Base-by-base conservation (phyloP, 2,329 filamentous ascomycete species). In the Neofusicoccum cordaticola region DNA sequence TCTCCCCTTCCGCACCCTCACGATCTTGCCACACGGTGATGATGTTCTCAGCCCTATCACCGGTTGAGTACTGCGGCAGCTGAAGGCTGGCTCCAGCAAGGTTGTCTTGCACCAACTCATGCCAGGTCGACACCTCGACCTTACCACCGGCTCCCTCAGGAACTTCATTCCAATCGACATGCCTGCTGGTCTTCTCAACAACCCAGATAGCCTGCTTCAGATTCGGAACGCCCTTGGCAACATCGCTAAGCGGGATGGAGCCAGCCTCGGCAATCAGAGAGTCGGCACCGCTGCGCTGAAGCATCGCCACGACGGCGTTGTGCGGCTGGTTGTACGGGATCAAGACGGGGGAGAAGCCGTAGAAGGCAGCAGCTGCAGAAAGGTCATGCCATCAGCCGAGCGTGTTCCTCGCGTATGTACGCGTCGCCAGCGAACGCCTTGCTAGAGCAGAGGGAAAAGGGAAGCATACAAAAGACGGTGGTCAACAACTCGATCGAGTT, bases 81-180 rank as follows among this genome's bases (percentile, higher is more conserved):
- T 91, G 86, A 7, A 80, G 80, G 47, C 84, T 85, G 11, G 53
- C 27, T 42, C 85, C 83, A 44, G 67, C 69, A 65, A 71, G 62
- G 80, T 81, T 34, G 67, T 95, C 90, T 68, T 90, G 86, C 31
- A 97, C 81, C 62, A 98, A 85, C 66, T 97, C 91, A 72, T 96
- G 91, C 93, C 94, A 99, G 13, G 94, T 95, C n/a, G 88, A 86
- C 15, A 97, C 90, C 64, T 90, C 90, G 66, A 96, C 83, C 67
- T 84, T 88, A 65, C 89, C 86, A 15, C 89, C 89, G 64, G 89
- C 88, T 60, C 90, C 90, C 72, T 90, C 86, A 11, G 93, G 93
- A 2, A 93, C 86, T 74, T 94, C 91, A 70, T 92, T 93, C 93
- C 94, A 99, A 78, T 97, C 93, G 84, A 99, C 90, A 74, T 98